These are phyloP conservation scores for Phlebiopsis flavidoalba DNA, from an alignment of 768 basidiomycete species.

Conservation along the genomic window DNA sequence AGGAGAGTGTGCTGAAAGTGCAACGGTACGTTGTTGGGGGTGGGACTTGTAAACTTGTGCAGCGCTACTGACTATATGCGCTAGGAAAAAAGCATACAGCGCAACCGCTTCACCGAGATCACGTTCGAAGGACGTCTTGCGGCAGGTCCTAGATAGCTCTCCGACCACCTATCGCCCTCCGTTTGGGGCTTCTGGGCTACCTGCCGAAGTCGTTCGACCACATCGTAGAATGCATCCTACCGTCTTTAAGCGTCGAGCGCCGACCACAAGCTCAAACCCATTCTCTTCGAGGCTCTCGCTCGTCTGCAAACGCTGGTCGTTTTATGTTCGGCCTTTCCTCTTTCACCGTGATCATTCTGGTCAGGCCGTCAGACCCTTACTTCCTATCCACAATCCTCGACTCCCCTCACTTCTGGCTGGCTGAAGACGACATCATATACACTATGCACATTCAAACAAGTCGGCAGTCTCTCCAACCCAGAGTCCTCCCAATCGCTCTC, in stretches of 20 bases:
- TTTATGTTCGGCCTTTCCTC: neutral
- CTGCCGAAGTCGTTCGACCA: neutral
- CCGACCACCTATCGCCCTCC: neutral
- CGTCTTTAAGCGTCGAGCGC: neutral
- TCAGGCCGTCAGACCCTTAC: neutral
- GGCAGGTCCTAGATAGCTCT: neutral
- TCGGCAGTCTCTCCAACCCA: neutral
- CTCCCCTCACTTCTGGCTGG: neutral
- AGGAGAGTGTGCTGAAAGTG: neutral
- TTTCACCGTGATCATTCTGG: neutral
- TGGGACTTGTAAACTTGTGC: neutral
- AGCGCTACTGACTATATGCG: neutral
- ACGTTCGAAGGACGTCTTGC: neutral
- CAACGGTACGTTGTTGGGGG: neutral
- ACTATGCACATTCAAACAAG: neutral
- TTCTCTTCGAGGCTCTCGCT: neutral
- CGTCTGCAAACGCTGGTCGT: neutral
- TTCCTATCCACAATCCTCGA: neutral
- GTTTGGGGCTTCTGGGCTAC: neutral
- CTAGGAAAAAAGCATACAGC: neutral
- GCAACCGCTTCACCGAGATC: neutral
- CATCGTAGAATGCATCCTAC: neutral
- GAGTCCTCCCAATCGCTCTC: neutral
- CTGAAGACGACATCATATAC: neutral
- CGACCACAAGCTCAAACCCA: neutral